phyloP scores from a whole-genome alignment of 2,329 filamentous ascomycete species.

The Nannizziopsis arthrosporioides region DNA sequence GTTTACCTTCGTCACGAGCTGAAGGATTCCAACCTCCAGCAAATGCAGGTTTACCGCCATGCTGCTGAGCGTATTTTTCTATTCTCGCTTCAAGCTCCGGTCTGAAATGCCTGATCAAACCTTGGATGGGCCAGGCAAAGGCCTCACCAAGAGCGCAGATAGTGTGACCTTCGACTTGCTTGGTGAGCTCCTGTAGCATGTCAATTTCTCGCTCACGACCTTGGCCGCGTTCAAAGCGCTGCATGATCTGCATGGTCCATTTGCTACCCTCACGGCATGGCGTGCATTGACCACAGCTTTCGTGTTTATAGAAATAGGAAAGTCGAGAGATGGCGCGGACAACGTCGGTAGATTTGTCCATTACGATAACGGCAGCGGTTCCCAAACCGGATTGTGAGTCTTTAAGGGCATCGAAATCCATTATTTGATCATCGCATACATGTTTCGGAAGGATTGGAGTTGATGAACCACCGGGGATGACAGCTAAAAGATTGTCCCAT shows the following conservation, averaged over 20 bases:
- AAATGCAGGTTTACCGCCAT: conserved; percentile 56
- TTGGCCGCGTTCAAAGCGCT: conserved; percentile 83
- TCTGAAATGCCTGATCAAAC: conserved; percentile 94
- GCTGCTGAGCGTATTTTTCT: conserved; percentile 60
- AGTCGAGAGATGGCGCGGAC: conserved; percentile 87
- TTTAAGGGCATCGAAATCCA: conserved; percentile 98
- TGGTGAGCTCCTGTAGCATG: conserved; percentile 98
- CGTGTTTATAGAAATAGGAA: conserved; percentile 95
- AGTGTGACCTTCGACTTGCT: conserved; percentile 98
- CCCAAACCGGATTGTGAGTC: conserved; percentile 95
- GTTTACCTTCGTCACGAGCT: conserved; percentile 62
- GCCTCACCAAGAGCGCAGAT: conserved; percentile 97
- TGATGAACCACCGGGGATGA: conserved; percentile 93
- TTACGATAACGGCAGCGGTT: conserved; percentile 94
- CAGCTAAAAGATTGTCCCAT: conserved; percentile 91
- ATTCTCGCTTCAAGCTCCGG: conserved; percentile 90
- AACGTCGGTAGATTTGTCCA: conserved; percentile 96
- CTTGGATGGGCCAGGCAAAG: conserved; percentile 97
- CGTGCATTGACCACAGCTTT: conserved; percentile 96
- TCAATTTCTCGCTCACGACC: conserved; percentile 89
- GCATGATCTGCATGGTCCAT: conserved; percentile 99
- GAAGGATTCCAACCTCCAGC: conserved; percentile 81
- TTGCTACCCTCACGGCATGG: conserved; percentile 98
- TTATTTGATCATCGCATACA: conserved; percentile 87
- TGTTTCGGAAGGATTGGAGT: conserved; percentile 87